phyloP scores from a whole-genome alignment of 2,329 filamentous ascomycete species.

The Neocucurbitaria cava region DNA sequence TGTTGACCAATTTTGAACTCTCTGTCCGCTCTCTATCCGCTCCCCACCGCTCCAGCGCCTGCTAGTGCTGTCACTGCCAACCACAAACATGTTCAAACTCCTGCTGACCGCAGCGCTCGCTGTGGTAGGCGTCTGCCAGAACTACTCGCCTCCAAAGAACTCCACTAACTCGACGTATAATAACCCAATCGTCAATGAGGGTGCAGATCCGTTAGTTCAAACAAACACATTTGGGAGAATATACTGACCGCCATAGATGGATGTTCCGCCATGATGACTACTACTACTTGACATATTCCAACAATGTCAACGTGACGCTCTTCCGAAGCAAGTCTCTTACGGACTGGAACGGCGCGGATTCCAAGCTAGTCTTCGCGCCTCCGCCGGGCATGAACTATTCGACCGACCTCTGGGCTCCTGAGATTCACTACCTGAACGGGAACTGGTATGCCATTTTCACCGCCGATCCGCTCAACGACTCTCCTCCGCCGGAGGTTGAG shows the following conservation, averaged over 20 bases:
- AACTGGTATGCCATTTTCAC: conserved; percentile 63
- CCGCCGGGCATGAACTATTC: conserved; percentile 53
- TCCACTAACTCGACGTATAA: conserved; percentile 42
- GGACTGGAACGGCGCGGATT: conserved; percentile 55
- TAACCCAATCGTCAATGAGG: conserved; percentile 54
- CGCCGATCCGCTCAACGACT: conserved; percentile 56
- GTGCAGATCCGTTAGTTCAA: conserved; percentile 52
- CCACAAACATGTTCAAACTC: conserved; percentile 25
- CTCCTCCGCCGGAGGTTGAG: conserved; percentile 55
- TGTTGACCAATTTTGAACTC: too few species aligned
- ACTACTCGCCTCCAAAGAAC: conserved; percentile 14
- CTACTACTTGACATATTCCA: conserved; percentile 57
- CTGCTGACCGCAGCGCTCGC: conserved; percentile 26
- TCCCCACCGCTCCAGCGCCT: background rate
- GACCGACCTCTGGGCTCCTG: conserved; percentile 59
- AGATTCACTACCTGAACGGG: conserved; percentile 56
- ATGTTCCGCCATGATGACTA: conserved; percentile 51
- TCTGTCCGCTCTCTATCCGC: background rate
- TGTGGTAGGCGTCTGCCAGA: conserved; percentile 25
- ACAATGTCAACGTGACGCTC: conserved; percentile 53
- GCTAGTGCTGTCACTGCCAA: background rate
- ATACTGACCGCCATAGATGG: conserved; percentile 40
- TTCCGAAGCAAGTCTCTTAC: conserved; percentile 52
- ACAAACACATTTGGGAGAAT: background rate
- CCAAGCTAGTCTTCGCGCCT: conserved; percentile 52